Percentiles rank a stretch among this genome's conserved stretches.
These are phyloP conservation scores for Trapa bicornis DNA, from an alignment of 345 rosid genomes.

Conservation along the genomic window DNA sequence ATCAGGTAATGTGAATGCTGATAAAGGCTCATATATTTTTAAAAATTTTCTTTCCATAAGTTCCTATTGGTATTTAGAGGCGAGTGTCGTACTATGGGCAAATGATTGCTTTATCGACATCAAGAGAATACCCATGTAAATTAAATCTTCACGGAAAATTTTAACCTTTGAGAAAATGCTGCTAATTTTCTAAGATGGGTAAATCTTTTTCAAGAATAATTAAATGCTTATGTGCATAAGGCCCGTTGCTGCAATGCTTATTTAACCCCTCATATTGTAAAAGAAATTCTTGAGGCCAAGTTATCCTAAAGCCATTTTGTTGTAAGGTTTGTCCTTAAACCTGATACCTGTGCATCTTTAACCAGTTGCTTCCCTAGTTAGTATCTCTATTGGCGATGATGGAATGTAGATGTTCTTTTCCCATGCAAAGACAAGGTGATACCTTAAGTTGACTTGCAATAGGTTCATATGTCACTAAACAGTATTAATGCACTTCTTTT, in stretches of 20 bases:
- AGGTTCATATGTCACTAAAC: not conserved
- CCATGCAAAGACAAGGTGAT: not conserved
- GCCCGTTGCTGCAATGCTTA: no score
- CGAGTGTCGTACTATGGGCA: not conserved
- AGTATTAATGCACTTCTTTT: not conserved
- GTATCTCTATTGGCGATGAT: not conserved
- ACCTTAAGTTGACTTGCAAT: not conserved
- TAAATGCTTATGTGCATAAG: not conserved
- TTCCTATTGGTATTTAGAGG: no score
- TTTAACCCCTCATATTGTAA: no score
- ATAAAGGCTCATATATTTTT: not conserved
- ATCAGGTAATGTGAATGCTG: constrained; percentile 19
- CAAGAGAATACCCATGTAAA: not conserved
- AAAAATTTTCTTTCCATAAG: not conserved
- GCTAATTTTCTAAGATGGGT: not conserved
- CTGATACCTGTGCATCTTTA: not conserved
- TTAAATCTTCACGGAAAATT: not conserved
- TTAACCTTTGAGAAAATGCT: not conserved
- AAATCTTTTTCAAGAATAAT: not conserved
- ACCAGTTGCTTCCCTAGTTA: not conserved
- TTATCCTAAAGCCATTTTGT: no score
- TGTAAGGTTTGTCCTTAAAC: not conserved
- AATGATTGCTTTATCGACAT: not conserved
- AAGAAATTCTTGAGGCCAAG: no score
- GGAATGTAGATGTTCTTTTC: not conserved